phyloP scores from a whole-genome alignment of 2,329 filamentous ascomycete species.

The Neocatenulostroma microsporum region DNA sequence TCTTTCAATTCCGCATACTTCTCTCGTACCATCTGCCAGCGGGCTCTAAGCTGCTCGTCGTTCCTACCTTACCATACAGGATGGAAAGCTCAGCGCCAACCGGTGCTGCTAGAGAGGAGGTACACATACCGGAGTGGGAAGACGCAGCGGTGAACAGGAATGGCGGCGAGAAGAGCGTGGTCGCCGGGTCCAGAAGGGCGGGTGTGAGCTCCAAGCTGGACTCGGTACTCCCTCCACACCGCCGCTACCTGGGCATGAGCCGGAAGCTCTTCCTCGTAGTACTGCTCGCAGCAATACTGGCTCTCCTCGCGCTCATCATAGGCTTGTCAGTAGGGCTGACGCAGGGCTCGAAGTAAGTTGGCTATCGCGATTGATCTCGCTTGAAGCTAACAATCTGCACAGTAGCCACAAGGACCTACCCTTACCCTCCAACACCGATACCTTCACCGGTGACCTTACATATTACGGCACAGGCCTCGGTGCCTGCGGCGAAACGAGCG shows the following conservation, averaged over 20 bases:
- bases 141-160: conserved; percentile 8
- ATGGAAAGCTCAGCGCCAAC: no score
- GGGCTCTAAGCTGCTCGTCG: no score
- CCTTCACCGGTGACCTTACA: conserved; percentile 57
- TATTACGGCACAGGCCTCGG: conserved; percentile 62
- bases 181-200: not conserved
- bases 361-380: no score
- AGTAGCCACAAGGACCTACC: conserved; percentile 37
- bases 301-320: conserved; percentile 34
- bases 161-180: not conserved
- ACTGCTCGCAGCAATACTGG: conserved; percentile 26
- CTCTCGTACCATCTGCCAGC: no score
- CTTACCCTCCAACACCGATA: conserved; percentile 44
- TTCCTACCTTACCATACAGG: no score
- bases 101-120: no score
- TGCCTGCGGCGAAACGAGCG: conserved; percentile 57
- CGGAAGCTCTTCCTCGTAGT: conserved; percentile 33
- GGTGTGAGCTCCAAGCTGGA: conserved; percentile 3
- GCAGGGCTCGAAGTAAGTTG: conserved; percentile 10
- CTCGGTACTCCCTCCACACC: conserved; percentile 27
- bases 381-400: conserved; percentile 2
- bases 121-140: conserved; percentile 24
- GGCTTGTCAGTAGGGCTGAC: conserved; percentile 36
- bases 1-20: no score
- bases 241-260: conserved; percentile 33